Conservation (phyloP, 148 eudicot genomes). For the Rhododendron henanense region DNA sequence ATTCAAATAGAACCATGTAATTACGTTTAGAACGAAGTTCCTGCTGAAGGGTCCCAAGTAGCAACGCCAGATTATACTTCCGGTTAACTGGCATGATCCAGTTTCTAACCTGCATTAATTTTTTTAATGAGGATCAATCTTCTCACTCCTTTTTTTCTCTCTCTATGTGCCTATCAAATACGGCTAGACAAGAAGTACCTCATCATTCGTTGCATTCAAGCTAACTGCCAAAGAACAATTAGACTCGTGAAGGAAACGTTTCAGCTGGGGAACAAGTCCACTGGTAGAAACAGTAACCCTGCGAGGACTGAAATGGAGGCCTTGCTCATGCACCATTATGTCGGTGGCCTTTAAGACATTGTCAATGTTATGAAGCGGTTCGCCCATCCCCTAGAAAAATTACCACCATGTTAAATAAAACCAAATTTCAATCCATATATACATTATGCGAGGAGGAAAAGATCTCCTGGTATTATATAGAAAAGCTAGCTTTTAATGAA, state of each 20-base stretch:
- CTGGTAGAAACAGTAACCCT: slow-evolving; percentile 91
- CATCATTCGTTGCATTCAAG: slow-evolving; percentile 89
- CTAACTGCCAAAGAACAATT: slow-evolving; percentile 83
- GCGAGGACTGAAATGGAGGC: slow-evolving; percentile 92
- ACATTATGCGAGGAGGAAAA: background rate
- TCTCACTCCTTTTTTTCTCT: background rate
- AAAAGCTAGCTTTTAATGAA: background rate
- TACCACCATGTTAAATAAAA: background rate
- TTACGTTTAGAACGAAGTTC: slow-evolving; percentile 58
- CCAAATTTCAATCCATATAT: background rate
- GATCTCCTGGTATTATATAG: background rate
- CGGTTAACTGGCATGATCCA: slow-evolving; percentile 99
- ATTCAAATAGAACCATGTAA: slow-evolving; percentile 85
- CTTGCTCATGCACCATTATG: slow-evolving; percentile 84
- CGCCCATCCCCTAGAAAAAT: slow-evolving; percentile 89
- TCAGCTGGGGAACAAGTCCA: slow-evolving; percentile 92
- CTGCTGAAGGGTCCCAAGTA: slow-evolving; percentile 76
- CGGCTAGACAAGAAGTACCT: slow-evolving; percentile 39
- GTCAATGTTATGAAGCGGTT: slow-evolving; percentile 92
- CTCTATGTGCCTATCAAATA: background rate
- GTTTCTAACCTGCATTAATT: slow-evolving; percentile 64
- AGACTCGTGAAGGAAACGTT: slow-evolving; percentile 69
- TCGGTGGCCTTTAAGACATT: slow-evolving; percentile 85
- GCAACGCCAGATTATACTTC: slow-evolving; percentile 75
- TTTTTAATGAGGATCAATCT: background rate